phyloP scores from a whole-genome alignment of 2,329 filamentous ascomycete genomes.

The Ceratocystis papillata region DNA sequence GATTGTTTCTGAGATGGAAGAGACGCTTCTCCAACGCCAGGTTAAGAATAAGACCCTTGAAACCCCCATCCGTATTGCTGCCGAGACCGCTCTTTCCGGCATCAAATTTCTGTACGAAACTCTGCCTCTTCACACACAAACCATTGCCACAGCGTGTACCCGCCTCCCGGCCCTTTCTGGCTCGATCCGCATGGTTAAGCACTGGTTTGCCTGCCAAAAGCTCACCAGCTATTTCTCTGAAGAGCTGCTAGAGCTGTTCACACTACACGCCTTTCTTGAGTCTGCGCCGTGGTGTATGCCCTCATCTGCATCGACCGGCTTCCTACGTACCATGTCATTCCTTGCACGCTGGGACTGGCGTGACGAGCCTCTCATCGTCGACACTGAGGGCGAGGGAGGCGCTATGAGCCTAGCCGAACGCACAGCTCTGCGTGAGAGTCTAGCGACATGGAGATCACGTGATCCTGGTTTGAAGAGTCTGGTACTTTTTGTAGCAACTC shows the following conservation, averaged over 20 bases:
- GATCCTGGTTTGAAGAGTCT: constrained; percentile 81
- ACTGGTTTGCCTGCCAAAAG: constrained; percentile 80
- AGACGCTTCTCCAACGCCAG: constrained; percentile 65
- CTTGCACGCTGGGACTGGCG: constrained; percentile 90
- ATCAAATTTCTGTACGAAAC: constrained; percentile 64
- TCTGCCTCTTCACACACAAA: constrained; percentile 69
- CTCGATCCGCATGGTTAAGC: constrained; percentile 73
- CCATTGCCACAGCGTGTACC: constrained; percentile 67
- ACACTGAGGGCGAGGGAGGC: constrained; percentile 39
- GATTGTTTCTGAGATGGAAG: constrained; percentile 81
- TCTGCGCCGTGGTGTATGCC: constrained; percentile 73
- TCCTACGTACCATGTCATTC: constrained; percentile 68
- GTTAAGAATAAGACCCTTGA: constrained; percentile 62
- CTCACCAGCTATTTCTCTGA: constrained; percentile 64
- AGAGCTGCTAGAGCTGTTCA: constrained; percentile 76
- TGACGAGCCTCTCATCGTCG: constrained; percentile 67
- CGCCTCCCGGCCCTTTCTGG: constrained; percentile 69
- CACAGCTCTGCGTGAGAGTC: constrained; percentile 54
- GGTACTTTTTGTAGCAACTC: constrained; percentile 70
- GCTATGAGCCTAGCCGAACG: constrained; percentile 48
- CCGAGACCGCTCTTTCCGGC: constrained; percentile 55
- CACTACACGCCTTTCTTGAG: constrained; percentile 64
- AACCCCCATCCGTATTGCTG: constrained; percentile 54
- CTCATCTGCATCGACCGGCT: constrained; percentile 65
- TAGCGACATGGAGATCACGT: constrained; percentile 75